Evolutionary conservation across 768 basidiomycete genomes (phyloP).

Genomic region (Tylopilus sp.): DNA sequence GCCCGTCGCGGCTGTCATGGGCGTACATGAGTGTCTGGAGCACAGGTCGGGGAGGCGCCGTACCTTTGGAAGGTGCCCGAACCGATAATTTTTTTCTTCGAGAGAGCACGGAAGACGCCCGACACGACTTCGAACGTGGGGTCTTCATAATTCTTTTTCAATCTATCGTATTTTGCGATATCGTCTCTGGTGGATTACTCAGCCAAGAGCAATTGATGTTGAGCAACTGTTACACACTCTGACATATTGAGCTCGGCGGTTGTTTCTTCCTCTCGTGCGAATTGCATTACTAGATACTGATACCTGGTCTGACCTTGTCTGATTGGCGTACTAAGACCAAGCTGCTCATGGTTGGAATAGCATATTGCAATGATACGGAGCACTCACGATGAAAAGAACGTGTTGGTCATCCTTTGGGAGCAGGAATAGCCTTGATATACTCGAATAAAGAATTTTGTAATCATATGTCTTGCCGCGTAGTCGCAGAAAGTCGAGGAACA

Average conservation of each 20-base stretch:
- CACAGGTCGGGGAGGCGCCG: background rate
- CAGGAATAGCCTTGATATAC: slow-evolving; percentile 85
- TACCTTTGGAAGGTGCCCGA: slow-evolving; percentile 85
- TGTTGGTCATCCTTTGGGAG: slow-evolving; percentile 97
- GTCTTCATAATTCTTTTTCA: slow-evolving; percentile 93
- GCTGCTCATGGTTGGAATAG: slow-evolving; percentile 40
- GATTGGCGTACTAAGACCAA: slow-evolving; percentile 90
- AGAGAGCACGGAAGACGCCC: slow-evolving; percentile 85
- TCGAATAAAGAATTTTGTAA: slow-evolving; percentile 91
- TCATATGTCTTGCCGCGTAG: slow-evolving; percentile 99
- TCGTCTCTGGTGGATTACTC: slow-evolving; percentile 54
- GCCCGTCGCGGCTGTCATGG: slow-evolving; percentile 71
- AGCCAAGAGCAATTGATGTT: background rate
- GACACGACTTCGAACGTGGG: slow-evolving; percentile 96
- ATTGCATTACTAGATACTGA: slow-evolving; percentile 98
- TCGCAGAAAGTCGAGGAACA: slow-evolving; percentile 93
- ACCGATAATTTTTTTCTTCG: slow-evolving; percentile 88
- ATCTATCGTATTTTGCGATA: slow-evolving; percentile 69
- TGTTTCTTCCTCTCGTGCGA: slow-evolving; percentile 94
- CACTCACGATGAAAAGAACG: slow-evolving; percentile 86
- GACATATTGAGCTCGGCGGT: slow-evolving; percentile 91
- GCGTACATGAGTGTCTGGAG: background rate
- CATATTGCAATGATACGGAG: background rate
- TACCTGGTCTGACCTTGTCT: slow-evolving; percentile 98
- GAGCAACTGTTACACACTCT: slow-evolving; percentile 55